Evolutionary conservation across 176 grass and related monocot genomes (phyloP).

Genomic region (Carex kokanica): DNA sequence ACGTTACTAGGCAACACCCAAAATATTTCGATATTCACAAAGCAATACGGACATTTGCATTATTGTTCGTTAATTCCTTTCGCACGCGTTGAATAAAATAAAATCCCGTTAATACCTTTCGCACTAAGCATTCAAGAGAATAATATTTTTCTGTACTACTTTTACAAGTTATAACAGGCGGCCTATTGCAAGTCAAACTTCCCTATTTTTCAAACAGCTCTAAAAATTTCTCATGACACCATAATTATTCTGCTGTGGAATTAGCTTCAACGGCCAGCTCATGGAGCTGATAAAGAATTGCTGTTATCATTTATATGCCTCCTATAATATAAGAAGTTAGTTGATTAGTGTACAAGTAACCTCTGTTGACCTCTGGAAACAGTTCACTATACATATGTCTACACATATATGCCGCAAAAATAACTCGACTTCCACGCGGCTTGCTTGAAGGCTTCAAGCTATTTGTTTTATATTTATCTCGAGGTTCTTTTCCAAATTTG

Average conservation of each 20-base stretch:
- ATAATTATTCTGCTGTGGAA: neutral
- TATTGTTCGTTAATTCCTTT: too few relatives aligned
- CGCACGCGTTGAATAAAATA: too few relatives aligned
- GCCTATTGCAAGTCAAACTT: slow-evolving; percentile 8
- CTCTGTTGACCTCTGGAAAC: too few relatives aligned
- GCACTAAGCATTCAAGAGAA: neutral
- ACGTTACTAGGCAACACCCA: neutral
- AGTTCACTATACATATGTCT: too few relatives aligned
- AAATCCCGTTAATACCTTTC: neutral
- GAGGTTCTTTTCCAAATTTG: neutral
- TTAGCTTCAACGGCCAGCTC: slow-evolving; percentile 17
- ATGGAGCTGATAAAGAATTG: neutral
- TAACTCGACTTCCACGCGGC: too few relatives aligned
- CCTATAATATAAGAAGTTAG: too few relatives aligned
- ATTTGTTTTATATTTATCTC: too few relatives aligned
- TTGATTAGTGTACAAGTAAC: too few relatives aligned
- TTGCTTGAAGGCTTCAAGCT: too few relatives aligned
- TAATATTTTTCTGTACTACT: neutral
- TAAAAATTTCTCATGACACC: neutral
- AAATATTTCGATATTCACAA: neutral
- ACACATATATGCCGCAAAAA: too few relatives aligned
- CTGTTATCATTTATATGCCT: too few relatives aligned
- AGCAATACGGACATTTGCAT: neutral
- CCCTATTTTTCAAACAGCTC: slow-evolving; percentile 1
- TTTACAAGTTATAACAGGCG: neutral